A percentile compares a stretch with the other conserved stretches of the same genome.
Conservation (phyloP, 139 green algal genomes). For the Chlorella ohadii region DNA sequence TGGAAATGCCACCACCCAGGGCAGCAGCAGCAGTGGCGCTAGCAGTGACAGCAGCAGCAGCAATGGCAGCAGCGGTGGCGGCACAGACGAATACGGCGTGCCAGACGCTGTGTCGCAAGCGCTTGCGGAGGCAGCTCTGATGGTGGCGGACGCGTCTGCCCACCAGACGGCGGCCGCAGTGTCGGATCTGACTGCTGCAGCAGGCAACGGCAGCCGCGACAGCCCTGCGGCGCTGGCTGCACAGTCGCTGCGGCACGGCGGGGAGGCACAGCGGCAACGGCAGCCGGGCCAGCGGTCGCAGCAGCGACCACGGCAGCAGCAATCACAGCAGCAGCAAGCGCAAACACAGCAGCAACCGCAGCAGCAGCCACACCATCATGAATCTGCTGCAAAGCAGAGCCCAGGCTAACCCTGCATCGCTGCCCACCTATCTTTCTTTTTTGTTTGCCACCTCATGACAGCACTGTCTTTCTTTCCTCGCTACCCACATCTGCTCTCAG, state of each 20-base stretch:
- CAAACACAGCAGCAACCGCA: background rate
- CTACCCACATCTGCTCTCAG: too few species aligned
- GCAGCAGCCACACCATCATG: too few species aligned
- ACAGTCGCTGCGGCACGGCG: background rate
- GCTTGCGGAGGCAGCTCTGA: constrained; percentile 21
- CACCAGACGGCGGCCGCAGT: constrained; percentile 8
- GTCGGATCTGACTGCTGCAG: background rate
- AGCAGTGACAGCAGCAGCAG: background rate
- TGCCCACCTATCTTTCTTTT: too few species aligned
- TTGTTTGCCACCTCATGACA: too few species aligned
- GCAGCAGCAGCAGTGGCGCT: background rate
- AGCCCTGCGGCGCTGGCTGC: background rate
- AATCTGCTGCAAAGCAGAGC: too few species aligned
- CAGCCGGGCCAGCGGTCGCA: background rate
- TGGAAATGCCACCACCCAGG: background rate
- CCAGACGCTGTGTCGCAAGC: constrained; percentile 20
- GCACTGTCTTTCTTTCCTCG: too few species aligned
- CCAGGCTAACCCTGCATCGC: too few species aligned
- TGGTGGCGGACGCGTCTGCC: constrained; percentile 18
- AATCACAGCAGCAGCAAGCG: background rate
- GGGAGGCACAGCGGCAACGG: background rate
- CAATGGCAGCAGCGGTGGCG: background rate
- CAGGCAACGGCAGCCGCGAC: background rate
- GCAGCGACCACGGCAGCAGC: background rate
- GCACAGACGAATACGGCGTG: constrained; percentile 9